Evolutionary conservation across 768 basidiomycete genomes (phyloP).

Genomic region (Dictyophora rubrovolvata): DNA sequence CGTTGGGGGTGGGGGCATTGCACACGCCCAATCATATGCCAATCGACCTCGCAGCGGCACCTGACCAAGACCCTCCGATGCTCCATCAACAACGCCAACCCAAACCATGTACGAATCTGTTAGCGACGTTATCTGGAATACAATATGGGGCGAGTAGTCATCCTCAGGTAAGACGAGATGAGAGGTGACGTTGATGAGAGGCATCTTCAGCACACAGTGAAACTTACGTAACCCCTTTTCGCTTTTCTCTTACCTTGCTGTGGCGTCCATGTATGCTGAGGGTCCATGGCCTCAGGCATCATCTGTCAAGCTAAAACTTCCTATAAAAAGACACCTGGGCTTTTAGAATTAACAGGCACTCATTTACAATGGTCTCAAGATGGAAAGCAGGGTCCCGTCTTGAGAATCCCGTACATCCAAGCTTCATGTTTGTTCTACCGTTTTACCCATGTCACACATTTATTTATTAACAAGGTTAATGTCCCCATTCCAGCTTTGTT

Average conservation of each 20-base stretch:
- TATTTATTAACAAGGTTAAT: slow-evolving; percentile 2
- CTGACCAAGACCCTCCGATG: slow-evolving; percentile 32
- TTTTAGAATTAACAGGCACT: slow-evolving; percentile 62
- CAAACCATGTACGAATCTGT: slow-evolving; percentile 76
- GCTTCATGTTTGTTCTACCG: slow-evolving; percentile 43
- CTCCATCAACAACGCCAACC: slow-evolving; percentile 51
- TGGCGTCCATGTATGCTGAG: slow-evolving; percentile 5
- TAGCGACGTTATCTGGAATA: slow-evolving; percentile 55
- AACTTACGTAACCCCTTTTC: slow-evolving; percentile 1
- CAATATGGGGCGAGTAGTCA: slow-evolving; percentile 36
- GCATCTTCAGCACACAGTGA: not conserved
- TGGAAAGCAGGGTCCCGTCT: slow-evolving; percentile 51
- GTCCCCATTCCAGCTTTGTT: slow-evolving; percentile 50
- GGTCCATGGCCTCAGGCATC: slow-evolving; percentile 7
- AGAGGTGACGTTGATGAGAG: not conserved
- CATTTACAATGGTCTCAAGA: slow-evolving; percentile 77
- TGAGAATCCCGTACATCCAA: slow-evolving; percentile 51
- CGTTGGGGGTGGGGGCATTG: slow-evolving; percentile 47
- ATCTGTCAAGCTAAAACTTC: slow-evolving; percentile 66
- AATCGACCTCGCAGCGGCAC: slow-evolving; percentile 48
- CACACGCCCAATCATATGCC: slow-evolving; percentile 73
- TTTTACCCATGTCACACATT: slow-evolving; percentile 13
- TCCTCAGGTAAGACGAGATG: not conserved
- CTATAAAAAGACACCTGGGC: slow-evolving; percentile 75
- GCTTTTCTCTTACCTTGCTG: not conserved